Evolutionary conservation across 768 basidiomycete species (phyloP), one percentile per base, ranked within the genome.

Genomic region (Naganishia kalamii): DNA sequence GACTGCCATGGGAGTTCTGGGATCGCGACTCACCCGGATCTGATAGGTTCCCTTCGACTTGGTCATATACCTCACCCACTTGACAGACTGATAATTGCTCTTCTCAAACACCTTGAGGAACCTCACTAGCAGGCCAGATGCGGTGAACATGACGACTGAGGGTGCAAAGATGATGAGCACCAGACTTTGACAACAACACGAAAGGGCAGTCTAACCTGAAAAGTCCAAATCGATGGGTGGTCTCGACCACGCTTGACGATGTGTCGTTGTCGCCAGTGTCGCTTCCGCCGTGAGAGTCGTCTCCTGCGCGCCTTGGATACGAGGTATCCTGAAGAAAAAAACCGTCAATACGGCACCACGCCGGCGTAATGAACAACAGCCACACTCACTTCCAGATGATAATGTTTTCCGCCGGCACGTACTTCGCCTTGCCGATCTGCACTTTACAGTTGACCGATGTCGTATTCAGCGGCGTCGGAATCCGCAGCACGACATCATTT

Each of bases 91-190:
- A 75, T 98, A 98, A 69, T 86, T 90, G 76, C 84, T 85, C 83
- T 91, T 96, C 82, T 98, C 96, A 70, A 97, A 98, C 19, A 99
- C 94, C 78, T 97, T 98, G 74, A 99, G 80, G 83, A 97, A 99
- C 60, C 94, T 85, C 46, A 99, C 96, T 57, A 94, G 88, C 72
- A 99, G 78, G 1, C 96, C 96, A 12, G 94, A 97, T 12, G 96
- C 84, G 0, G 96, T 98, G 79, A 98, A 91, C 96, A 99, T 99
- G 70, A 99, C 83, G 64, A 99, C 96, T 80, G 93, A 40, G 17
- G 8, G 59, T 37, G 21, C 1, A 50, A 30, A 13, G 27, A 25
- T 3, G 40, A 23, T 35, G 6, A 62, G 32, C 25, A 8, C 6
- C 30, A 41, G n/a, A 19, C 23, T 21, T 47, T 6, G 30, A 4